Percentiles rank a stretch among this genome's conserved stretches.
These are phyloP conservation scores for Xylaria flabelliformis DNA, from an alignment of 495 filamentous ascomycete species.

Conservation along the genomic window DNA sequence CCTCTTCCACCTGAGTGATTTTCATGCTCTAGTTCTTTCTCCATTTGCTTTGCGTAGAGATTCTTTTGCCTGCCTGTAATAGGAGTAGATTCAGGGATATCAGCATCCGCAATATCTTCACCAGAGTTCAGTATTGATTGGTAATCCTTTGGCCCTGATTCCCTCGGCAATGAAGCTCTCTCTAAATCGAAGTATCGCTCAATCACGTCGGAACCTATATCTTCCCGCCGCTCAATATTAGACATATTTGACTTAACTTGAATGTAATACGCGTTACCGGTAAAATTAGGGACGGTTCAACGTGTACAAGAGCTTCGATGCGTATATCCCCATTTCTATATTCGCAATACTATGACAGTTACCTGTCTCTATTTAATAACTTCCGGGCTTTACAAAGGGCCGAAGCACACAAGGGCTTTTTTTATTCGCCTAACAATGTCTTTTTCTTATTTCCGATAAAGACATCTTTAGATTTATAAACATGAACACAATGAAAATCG, in stretches of 20 bases:
- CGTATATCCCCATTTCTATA: neutral
- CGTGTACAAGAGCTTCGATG: neutral
- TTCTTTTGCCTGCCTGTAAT: neutral
- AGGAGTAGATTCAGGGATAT: neutral
- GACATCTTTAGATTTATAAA: neutral
- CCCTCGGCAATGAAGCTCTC: neutral
- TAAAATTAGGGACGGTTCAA: neutral
- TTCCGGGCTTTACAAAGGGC: neutral
- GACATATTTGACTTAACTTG: neutral
- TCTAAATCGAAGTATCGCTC: conserved; percentile 11
- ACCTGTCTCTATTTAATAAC: neutral
- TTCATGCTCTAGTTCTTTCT: neutral
- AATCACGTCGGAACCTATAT: neutral
- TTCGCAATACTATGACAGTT: neutral
- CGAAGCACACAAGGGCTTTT: neutral
- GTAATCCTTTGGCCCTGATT: neutral
- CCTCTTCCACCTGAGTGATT: neutral
- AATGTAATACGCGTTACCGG: neutral
- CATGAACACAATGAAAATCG: neutral
- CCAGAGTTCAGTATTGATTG: neutral
- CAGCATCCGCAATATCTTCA: neutral
- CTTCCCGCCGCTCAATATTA: neutral
- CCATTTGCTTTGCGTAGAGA: neutral
- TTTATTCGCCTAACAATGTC: neutral
- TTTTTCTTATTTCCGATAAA: neutral